phyloP scores from a whole-genome alignment of 208 protist genomes.

The Acanthamoeba quina region DNA sequence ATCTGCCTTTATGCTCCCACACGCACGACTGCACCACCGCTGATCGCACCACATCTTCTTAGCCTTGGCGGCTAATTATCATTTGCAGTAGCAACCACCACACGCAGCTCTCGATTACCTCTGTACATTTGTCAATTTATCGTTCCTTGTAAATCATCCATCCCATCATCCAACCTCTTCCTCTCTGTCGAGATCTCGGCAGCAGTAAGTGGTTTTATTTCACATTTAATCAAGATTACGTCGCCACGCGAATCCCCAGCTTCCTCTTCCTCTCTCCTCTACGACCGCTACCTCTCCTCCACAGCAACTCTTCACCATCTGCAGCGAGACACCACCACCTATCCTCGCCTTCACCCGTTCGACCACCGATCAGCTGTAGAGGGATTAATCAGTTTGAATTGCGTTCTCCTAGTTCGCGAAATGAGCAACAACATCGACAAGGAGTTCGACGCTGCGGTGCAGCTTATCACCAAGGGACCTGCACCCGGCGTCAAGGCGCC shows the following conservation, averaged over 20 bases:
- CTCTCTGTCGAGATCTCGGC: neutral
- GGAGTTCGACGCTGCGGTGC: slow-evolving; percentile 66
- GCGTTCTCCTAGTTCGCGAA: slow-evolving; percentile 21
- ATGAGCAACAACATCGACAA: slow-evolving; percentile 57
- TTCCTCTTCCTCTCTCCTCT: neutral
- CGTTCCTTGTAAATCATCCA: too few relatives aligned
- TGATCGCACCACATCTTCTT: too few relatives aligned
- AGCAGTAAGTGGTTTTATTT: neutral
- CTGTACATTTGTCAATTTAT: too few relatives aligned
- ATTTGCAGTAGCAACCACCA: too few relatives aligned
- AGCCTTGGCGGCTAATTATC: too few relatives aligned
- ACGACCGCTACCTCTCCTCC: slow-evolving; percentile 48
- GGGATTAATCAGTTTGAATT: slow-evolving; percentile 66
- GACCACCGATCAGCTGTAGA: slow-evolving; percentile 28
- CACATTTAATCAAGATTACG: neutral
- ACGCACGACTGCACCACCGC: too few relatives aligned
- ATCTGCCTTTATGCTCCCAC: too few relatives aligned
- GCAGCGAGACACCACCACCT: neutral
- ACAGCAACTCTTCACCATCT: slow-evolving; percentile 1
- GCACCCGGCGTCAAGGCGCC: slow-evolving; percentile 47
- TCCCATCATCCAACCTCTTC: neutral
- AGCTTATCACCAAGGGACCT: slow-evolving; percentile 65
- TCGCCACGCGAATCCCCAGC: neutral
- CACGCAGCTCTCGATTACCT: too few relatives aligned
- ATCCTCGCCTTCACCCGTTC: slow-evolving; percentile 2